Evolutionary conservation across 495 filamentous ascomycete genomes (phyloP), one percentile per base, ranked within the genome.

Genomic region (Parathielavia hyrcaniae): DNA sequence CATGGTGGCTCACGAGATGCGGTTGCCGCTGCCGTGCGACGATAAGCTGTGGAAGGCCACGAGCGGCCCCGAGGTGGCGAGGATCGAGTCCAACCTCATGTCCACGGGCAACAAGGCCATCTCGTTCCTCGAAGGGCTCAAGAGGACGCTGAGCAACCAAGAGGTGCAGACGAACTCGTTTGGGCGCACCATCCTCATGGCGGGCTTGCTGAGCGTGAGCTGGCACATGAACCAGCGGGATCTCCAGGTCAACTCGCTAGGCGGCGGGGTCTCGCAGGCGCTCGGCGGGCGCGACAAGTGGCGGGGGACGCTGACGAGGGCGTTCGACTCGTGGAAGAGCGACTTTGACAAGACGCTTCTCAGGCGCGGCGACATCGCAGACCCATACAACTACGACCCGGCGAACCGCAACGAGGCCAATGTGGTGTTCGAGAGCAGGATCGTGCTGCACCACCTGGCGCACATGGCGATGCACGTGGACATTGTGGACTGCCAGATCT

Each of bases 381-480:
- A 70, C 62, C 78, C 77, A 10, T 81, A 81, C 49, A 70, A 68
- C 66, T 73, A 71, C 59, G 71, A 76, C 30, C 34, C 62, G n/a
- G 64, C 64, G 52, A 74, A 74, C 60, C 63, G 66, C 41, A 71
- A 61, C 60, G 86, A 90, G 51, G 83, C 88, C 50, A 89, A 91
- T 57, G 85, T 87, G 50, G 83, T 91, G 20, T 91, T 91, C 60
- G 88, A 97, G 66, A 88, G 84, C 61, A 82, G 90, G 46, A 92
- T 86, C 22, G 91, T 96, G 17, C 76, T 97, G 46, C 92, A 98
- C 66, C 89, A 92, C 58, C 76, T 98, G 10, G 95, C 93, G 4
- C 93, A 98, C 69, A 97, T 98, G 90, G 90, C 88, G 4, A 96
- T 95, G 79, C 92, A 97, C 68, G 92, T 97, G 10, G 93, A 97